Conservation (phyloP, 1,284 basidiomycete genomes). For the Cryptococcus amylolentus region DNA sequence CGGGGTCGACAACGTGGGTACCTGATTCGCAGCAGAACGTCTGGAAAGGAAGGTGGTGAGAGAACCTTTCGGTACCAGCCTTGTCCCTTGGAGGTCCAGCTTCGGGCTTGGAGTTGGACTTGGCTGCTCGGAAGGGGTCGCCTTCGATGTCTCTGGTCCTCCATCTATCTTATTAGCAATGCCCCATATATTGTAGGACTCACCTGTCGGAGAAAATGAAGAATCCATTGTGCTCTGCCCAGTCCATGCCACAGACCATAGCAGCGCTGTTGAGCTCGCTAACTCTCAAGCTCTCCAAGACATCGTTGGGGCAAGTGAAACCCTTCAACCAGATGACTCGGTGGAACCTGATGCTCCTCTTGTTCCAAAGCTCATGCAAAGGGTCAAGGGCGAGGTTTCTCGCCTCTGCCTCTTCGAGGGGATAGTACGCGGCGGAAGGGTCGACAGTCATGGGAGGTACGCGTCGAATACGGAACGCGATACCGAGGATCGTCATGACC, state of each 20-base stretch:
- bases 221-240: slow-evolving; percentile 92
- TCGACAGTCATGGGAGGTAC: slow-evolving; percentile 85
- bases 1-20: slow-evolving; percentile 88
- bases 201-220: slow-evolving; percentile 95
- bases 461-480: slow-evolving; percentile 82
- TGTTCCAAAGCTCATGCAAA: slow-evolving; percentile 72
- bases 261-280: slow-evolving; percentile 83
- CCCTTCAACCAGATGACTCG: slow-evolving; percentile 94
- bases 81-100: slow-evolving; percentile 83
- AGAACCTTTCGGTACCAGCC: slow-evolving; percentile 73
- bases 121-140: slow-evolving; percentile 91
- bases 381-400: slow-evolving; percentile 87
- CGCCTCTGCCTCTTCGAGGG: slow-evolving; percentile 85
- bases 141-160: slow-evolving; percentile 91
- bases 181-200: slow-evolving; percentile 34
- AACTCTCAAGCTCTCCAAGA: slow-evolving; percentile 86
- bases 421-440: slow-evolving; percentile 82
- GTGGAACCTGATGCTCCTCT: slow-evolving; percentile 73
- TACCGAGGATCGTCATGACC: slow-evolving; percentile 80
- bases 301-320: slow-evolving; percentile 94
- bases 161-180: slow-evolving; percentile 59
- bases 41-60: slow-evolving; percentile 88
- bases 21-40: slow-evolving; percentile 96
- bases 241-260: slow-evolving; percentile 98
- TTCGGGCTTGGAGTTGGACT: slow-evolving; percentile 83